Percentiles rank a stretch among this genome's conserved stretches.
Conservation (phyloP, 2,329 filamentous ascomycete genomes). For the Fusarium sp. region DNA sequence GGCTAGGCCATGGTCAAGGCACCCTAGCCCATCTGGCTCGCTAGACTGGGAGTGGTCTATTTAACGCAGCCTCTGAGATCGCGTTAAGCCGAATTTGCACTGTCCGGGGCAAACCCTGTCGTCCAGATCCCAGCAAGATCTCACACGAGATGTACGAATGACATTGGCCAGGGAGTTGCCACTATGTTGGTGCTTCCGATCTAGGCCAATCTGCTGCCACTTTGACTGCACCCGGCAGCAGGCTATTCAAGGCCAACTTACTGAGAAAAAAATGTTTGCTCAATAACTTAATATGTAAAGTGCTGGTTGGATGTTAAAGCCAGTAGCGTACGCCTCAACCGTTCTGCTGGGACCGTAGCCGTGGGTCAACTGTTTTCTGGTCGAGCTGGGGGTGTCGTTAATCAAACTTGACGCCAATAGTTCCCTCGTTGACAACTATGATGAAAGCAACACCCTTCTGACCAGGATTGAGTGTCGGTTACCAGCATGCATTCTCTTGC, state of each 20-base stretch:
- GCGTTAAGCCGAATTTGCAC: slow-evolving; percentile 31
- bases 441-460: not conserved
- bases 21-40: slow-evolving; percentile 10
- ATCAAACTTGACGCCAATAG: slow-evolving; percentile 17
- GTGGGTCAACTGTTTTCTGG: slow-evolving; percentile 6
- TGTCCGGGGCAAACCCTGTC: slow-evolving; percentile 40
- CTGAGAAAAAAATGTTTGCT: slow-evolving; percentile 31
- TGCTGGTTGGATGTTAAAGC: slow-evolving; percentile 8
- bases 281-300: slow-evolving; percentile 1
- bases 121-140: slow-evolving; percentile 36
- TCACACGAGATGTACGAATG: slow-evolving; percentile 26
- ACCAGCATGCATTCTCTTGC: not conserved
- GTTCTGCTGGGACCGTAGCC: slow-evolving; percentile 18
- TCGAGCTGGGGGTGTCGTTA: slow-evolving; percentile 3
- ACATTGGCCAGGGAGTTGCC: slow-evolving; percentile 27
- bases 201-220: slow-evolving; percentile 14
- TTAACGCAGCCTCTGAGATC: slow-evolving; percentile 39
- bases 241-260: not conserved
- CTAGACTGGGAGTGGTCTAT: slow-evolving; percentile 20
- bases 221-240: slow-evolving; percentile 3
- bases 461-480: not conserved
- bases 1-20: not conserved
- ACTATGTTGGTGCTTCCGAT: slow-evolving; percentile 33
- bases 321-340: slow-evolving; percentile 28
- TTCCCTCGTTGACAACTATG: not conserved